Evolutionary conservation across 2,329 filamentous ascomycete genomes (phyloP), one percentile per base, ranked within the genome.

Genomic region (Arthrobotrys musiformis): DNA sequence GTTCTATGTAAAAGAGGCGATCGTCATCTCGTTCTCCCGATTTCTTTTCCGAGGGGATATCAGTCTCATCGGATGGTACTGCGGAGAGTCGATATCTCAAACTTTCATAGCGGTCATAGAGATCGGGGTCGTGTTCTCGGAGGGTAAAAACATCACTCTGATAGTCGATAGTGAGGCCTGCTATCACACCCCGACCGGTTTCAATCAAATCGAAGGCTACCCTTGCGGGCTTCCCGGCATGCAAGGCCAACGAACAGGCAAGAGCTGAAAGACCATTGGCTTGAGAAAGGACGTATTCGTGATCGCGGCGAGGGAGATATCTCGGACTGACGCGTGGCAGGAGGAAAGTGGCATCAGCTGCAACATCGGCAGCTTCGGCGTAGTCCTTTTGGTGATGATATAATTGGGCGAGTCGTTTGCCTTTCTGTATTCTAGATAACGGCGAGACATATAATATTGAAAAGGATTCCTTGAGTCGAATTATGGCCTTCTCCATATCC

Each of bases 261-360:
- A 52, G n/a, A 24, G 66, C 50, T 35, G 66, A 37, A 62, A 58
- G n/a, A 4, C 54, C 54, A 13, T 26, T 40, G 2, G 24, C 42
- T 4, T 70, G 26, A n/a, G 66, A 70, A n/a, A 70, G 54, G 13
- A 52, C 9, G 30, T 61, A 22, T 26, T 70, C 66, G 15, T 61
- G 66, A 22, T 61, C 66, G 26, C 42, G 40, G 62, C 66, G 66
- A 42, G 54, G 42, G 2, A 61, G 7, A 44, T 61, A 70, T 46
- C 50, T 70, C 1, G 66, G 54, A 46, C 54, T 70, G 28, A 70
- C 26, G 2, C 66, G 54, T 28, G 54, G 66, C 24, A 61, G 42
- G 30, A 61, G 52, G 7, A 40, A 17, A 22, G 37, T 48, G 8
- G 54, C 17, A 6, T 61, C 30, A 1, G 54, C 30, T 22, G 54